Evolutionary conservation across 805 yeast genomes (phyloP), one percentile per base, ranked within the genome.

Genomic region (Huiozyma sinensis): DNA sequence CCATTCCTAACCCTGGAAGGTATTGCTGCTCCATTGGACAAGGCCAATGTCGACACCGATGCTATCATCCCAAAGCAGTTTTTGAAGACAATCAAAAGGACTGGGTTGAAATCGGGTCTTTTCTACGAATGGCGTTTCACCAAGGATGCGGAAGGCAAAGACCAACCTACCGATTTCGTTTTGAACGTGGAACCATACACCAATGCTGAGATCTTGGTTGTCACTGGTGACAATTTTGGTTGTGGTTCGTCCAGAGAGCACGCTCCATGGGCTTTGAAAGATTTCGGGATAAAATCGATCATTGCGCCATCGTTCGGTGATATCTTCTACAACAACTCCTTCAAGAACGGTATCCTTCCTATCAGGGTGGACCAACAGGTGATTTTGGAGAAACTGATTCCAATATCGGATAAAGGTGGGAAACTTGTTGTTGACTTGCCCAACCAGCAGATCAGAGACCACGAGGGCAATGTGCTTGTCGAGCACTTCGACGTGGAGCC

Each of bases 191-290:
- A 73, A 45, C 95, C 96, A 43, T 90, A 79, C 73, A 77, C 81
- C 52, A 60, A 73, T 24, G 82, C 97, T 24, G 80, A 83, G 65
- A 82, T 92, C 54, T 71, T 92, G 52, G 82, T 90, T 54, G 95
- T 88, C 47, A 80, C 95, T 36, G 98, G 98, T 64, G 95, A 86
- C 63, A 92, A 92, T 73, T 92, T 92, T 63, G 98, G 98, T 54
- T 92, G 98, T 72, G 98, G 98, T 58, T 89, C 97, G 36, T 89
- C 97, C 2, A 86, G 98, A 76, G 98, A 92, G 67, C 98, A 92
- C 61, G 98, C 98, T 32, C 97, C 98, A 47, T 92, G 98, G 98
- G 98, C 98, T 2, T 75, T 92, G 54, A 89, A 88, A 58, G 98
- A 92, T 68, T 92, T 92, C 59, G 98, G 98, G 66, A 88, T 92